Evolutionary conservation across 139 green algal species (phyloP), one percentile per base, ranked within the genome.

Genomic region (Picochlorum sp.): DNA sequence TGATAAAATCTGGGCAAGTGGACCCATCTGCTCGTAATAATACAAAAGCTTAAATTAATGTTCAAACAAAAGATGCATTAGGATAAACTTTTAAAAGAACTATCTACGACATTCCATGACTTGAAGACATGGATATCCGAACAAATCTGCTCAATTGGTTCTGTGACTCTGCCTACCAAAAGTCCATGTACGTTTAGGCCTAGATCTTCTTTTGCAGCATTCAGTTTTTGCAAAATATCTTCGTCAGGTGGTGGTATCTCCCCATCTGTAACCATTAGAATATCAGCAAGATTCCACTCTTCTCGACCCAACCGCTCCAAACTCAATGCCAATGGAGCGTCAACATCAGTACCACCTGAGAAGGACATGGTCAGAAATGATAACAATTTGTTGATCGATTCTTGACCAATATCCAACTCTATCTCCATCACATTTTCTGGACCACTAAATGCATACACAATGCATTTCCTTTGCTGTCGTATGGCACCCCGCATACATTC

Each of bases 241-340:
- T 86, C 64, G 16, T 72, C 73, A 1, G 88, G 88, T 14, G 66
- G 62, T 1, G 80, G 71, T 58, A 97, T 92, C 75, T 97, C 88
- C 0, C 88, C 89, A 58, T 96, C 90, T 0, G 90, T 97, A 4
- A 97, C 90, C 81, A 95, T 92, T 51, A 95, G 64, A 21, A 96
- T 94, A 65, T 96, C 90, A 0, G 89, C 89, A 81, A 89, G 73
- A 37, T 61, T 24, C 87, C 89, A 95, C 56, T 87, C 79, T 56
- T 86, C 70, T 4, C 77, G 11, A 32, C 73, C 38, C 9, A 95
- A 57, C 14, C 85, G 70, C 52, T 91, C 72, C 65, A 97, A 69
- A 54, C 71, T 80, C 3, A 90, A 78, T 62, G 85, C 73, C 51
- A 97, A 71, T 7, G 90, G 89, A 32, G 65, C 64, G 56, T 96